Evolutionary conservation across 108 stramenopile genomes (phyloP).

Genomic region (Pseudonitzschia delicatissima): DNA sequence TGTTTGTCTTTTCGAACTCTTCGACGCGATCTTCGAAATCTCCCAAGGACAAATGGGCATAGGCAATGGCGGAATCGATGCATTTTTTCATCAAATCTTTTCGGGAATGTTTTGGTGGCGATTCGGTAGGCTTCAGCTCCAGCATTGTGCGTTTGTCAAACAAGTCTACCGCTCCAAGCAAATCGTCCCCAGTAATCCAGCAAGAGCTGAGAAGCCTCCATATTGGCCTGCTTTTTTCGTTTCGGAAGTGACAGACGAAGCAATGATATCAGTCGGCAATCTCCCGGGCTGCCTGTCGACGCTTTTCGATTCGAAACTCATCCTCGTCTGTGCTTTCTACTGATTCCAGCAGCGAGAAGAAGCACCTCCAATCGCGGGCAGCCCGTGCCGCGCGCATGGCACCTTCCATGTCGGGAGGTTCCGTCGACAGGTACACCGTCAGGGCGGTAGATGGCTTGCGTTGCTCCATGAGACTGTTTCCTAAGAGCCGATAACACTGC

Average conservation of each 20-base stretch:
- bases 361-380: conserved; percentile 73
- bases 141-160: conserved; percentile 62
- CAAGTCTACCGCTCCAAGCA: conserved; percentile 67
- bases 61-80: conserved; percentile 50
- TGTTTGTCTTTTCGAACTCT: conserved; percentile 50
- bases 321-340: conserved; percentile 7
- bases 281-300: conserved; percentile 32
- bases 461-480: conserved; percentile 52
- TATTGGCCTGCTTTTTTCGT: conserved; percentile 31
- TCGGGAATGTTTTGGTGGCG: conserved; percentile 35
- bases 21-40: conserved; percentile 59
- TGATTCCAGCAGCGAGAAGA: conserved; percentile 43
- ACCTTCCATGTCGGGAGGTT: conserved; percentile 58
- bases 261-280: conserved; percentile 36
- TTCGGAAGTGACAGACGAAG: neutral
- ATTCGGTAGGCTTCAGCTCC: conserved; percentile 70
- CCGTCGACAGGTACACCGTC: conserved; percentile 54
- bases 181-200: conserved; percentile 74
- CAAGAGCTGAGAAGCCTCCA: conserved; percentile 70
- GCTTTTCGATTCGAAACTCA: conserved; percentile 23
- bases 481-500: conserved; percentile 61
- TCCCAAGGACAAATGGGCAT: conserved; percentile 50
- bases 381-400: conserved; percentile 62
- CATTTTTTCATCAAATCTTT: conserved; percentile 59
- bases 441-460: conserved; percentile 52